Base-by-base conservation (phyloP, 768 basidiomycete species). In the Kondoa malvinella region DNA sequence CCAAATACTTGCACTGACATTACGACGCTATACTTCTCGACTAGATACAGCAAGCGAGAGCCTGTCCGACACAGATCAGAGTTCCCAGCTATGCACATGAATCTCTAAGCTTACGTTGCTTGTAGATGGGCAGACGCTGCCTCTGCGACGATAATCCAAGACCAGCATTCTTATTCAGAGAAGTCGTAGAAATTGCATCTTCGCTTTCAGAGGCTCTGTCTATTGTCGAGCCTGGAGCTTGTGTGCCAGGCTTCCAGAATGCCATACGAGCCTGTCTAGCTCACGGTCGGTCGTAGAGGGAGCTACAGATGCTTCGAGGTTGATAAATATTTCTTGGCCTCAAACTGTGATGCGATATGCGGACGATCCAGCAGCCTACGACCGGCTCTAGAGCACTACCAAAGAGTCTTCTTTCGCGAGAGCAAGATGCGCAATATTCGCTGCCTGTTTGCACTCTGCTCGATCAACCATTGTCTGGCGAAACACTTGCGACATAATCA, bases 81-180 rank as follows among this genome's bases (percentile, higher is more conserved):
- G 16, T 34, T 12, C 25, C 57, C 27, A 4, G 34, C 15, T 15
- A 17, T 32, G 25, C 26, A 15, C 4, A 63, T 4, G 26, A 34
- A 8, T 15, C 26, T 21, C n/a, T 8, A 65, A 62, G 26, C 83
- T 68, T 70, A 87, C 92, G 83, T 77, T 99, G 89, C 75, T 89
- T 91, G 76, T 83, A 86, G 67, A 99, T 96, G 0, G 94, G 94
- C 31, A 97, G 80, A 2, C 84, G 80, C 76, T 89, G 86, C 62
- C 92, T 81, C 73, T 92, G 87, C 33, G 82, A 81, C 68, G 86
- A 85, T 17, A 92, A 80, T 2, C 87, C 83, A 8, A 86, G 77
- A 16, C 81, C 79, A 27, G 80, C 77, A 57, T 81, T 80, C 27
- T 70, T 56, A 12, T 79, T 75, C 1, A 84, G 82, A 0, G 86